Evolutionary conservation across 192 early-diverging fungal genomes (phyloP).

Genomic region (Oehlia diaphana): DNA sequence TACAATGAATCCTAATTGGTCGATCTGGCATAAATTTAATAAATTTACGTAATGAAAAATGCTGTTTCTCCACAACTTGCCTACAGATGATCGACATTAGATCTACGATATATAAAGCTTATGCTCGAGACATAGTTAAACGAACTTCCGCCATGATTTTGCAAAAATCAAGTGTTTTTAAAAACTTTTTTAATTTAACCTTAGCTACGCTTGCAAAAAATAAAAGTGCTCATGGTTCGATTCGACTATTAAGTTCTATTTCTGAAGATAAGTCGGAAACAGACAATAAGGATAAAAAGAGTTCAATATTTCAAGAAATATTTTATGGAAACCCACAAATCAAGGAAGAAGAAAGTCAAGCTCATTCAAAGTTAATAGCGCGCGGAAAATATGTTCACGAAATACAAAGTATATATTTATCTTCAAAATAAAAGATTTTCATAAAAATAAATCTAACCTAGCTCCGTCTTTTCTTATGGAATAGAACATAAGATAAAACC

Average conservation of each 20-base stretch:
- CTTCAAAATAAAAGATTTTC: neutral
- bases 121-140: neutral
- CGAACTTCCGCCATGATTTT: neutral
- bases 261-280: too few relatives aligned
- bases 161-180: neutral
- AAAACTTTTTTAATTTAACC: neutral
- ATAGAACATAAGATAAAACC: constrained; percentile 83
- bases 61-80: too few relatives aligned
- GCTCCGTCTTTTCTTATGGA: neutral
- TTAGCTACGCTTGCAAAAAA: neutral
- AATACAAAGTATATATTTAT: constrained; percentile 59
- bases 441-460: neutral
- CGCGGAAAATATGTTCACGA: constrained; percentile 92
- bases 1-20: too few relatives aligned
- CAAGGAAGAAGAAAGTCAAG: constrained; percentile 31
- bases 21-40: too few relatives aligned
- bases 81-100: neutral
- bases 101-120: neutral
- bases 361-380: constrained; percentile 77
- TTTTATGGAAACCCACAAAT: neutral
- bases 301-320: neutral
- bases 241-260: too few relatives aligned
- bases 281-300: neutral
- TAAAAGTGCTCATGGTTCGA: neutral
- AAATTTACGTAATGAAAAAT: too few relatives aligned